Evolutionary conservation across 345 rosid species (phyloP), one percentile per base, ranked within the genome.

Genomic region (Aquilaria malaccensis): DNA sequence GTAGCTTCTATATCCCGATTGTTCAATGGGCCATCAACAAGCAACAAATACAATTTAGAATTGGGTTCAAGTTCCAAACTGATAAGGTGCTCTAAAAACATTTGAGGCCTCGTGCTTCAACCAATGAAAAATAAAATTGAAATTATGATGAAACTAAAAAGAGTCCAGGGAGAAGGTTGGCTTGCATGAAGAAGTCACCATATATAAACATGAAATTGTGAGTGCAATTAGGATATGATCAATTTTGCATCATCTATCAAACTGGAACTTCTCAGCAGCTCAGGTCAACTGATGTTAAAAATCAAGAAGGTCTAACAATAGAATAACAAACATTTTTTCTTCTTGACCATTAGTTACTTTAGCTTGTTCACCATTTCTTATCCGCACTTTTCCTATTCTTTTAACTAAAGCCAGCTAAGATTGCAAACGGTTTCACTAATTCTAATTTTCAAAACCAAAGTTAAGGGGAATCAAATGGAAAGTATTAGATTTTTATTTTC

Each of bases 11-110:
- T 85, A 74, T 94, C 97, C 68, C 89, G 78, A 70, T 84, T 90
- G 72, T 80, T 80, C 71, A 90, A 87, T 80, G 87, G 97, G 64
- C 95, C 87, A 74, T 90, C 97, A 73, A 80, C 86, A 69, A 94
- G 92, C 74, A 94, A 78, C 4, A 84, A 79, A 74, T 81, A 87
- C 33, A 97, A 83, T 72, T 59, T 79, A 9, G 86, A 75, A 77
- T 94, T 83, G 65, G 97, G 96, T 68, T 90, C 86, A 58, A 86
- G 80, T 50, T 92, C 97, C 82, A 84, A 47, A 62, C 91, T 76
- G 49, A 82, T 70, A 48, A 94, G 66, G 74, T 90, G 97, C 74
- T 86, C 86, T 59, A 83, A 90, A 22, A 52, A 94, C 99, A 67
- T 77, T 88, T 57, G 85, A 76, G 46, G 99, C 96, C 73, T 90